A percentile compares a stretch with the other conserved stretches of the same genome.
Evolutionary conservation across 1,139 yeast genomes (phyloP).

Genomic region (Eremothecium sinecaudum): DNA sequence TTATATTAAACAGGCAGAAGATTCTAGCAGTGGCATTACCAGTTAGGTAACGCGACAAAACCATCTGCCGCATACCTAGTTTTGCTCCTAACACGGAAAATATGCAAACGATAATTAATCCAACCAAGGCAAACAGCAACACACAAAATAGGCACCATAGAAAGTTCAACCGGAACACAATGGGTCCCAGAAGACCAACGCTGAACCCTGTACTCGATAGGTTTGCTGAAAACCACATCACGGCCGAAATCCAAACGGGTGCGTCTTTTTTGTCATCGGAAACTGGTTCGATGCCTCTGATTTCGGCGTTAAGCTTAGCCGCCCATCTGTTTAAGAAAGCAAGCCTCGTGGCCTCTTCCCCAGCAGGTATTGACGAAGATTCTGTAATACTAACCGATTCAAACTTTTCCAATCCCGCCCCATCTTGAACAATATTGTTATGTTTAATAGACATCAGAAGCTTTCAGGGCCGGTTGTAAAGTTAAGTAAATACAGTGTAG

Average conservation of each 20-base stretch:
- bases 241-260: constrained; percentile 59
- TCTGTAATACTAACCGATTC: too few relatives aligned
- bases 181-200: constrained; percentile 69
- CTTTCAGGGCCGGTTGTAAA: too few relatives aligned
- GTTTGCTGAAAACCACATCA: constrained; percentile 92
- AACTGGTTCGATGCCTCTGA: constrained; percentile 41
- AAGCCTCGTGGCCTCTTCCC: constrained; percentile 14
- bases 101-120: constrained; percentile 71
- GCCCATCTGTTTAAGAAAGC: constrained; percentile 31
- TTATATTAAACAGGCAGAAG: constrained; percentile 64
- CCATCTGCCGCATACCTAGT: constrained; percentile 83
- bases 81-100: constrained; percentile 77
- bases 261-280: constrained; percentile 41
- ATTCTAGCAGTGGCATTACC: constrained; percentile 71
- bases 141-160: constrained; percentile 57
- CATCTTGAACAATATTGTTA: too few relatives aligned
- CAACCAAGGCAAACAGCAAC: constrained; percentile 64
- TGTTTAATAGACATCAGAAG: too few relatives aligned
- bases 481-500: too few relatives aligned
- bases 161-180: constrained; percentile 43
- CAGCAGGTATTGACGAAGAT: constrained; percentile 10
- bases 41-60: constrained; percentile 64
- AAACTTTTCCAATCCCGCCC: too few relatives aligned
- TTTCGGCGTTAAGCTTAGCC: constrained; percentile 36
- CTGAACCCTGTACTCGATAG: constrained; percentile 79